Evolutionary conservation across 2,329 filamentous ascomycete species (phyloP).

Genomic region (Malbranchea zuffiana): DNA sequence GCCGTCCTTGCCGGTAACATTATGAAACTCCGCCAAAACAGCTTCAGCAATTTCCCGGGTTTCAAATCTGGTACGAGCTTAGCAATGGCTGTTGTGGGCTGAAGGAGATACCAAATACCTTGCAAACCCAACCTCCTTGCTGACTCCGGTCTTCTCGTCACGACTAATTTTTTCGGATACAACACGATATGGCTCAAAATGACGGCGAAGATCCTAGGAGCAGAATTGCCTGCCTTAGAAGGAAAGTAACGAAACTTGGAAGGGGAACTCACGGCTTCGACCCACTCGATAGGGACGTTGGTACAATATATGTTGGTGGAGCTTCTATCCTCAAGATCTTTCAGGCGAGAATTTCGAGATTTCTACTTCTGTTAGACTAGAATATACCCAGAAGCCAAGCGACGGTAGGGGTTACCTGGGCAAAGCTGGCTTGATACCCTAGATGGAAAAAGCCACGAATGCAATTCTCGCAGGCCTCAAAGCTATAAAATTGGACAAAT

Average conservation of each 20-base stretch:
- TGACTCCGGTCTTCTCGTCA: constrained; percentile 73
- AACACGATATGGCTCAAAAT: constrained; percentile 49
- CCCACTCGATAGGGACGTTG: constrained; percentile 84
- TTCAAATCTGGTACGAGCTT: constrained; percentile 58
- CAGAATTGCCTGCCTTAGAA: constrained; percentile 27
- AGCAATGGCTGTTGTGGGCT: constrained; percentile 9
- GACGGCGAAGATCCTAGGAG: constrained; percentile 62
- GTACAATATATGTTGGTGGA: constrained; percentile 98
- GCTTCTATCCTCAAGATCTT: constrained; percentile 77
- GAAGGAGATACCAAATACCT: constrained; percentile 48
- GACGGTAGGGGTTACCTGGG: constrained; percentile 51
- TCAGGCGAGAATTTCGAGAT: constrained; percentile 95
- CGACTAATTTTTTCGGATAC: constrained; percentile 92
- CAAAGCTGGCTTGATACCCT: constrained; percentile 96
- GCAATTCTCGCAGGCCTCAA: constrained; percentile 82
- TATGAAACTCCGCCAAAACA: constrained; percentile 78
- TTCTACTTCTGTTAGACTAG: constrained; percentile 49
- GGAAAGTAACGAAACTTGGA: constrained; percentile 15
- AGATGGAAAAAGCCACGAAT: constrained; percentile 91
- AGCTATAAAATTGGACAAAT: constrained; percentile 88
- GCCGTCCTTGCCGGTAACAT: constrained; percentile 64
- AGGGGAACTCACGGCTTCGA: constrained; percentile 60
- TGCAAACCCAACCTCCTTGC: constrained; percentile 93
- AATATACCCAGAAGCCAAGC: constrained; percentile 14
- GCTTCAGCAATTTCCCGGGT: constrained; percentile 79